Evolutionary conservation across 2,329 filamentous ascomycete genomes (phyloP), one percentile per base, ranked within the genome.

Genomic region (Amylocarpus encephaloides): DNA sequence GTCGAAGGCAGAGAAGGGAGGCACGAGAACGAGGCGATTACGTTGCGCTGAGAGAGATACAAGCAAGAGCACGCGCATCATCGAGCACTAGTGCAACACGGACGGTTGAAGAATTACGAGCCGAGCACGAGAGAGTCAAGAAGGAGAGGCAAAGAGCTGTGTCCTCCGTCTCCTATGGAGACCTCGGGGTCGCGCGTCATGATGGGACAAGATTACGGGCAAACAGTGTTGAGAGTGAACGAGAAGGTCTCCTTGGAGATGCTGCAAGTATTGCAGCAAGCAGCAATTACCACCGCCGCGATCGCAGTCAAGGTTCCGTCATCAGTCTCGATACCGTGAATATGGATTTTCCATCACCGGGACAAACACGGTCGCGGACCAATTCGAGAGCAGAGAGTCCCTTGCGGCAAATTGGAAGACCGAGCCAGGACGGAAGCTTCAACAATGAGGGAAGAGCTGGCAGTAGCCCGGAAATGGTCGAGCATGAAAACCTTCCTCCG

Each of bases 161-260:
- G 3, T 87, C 85, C 40, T 84, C 82, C 49, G 88, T 93, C 15
- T 82, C 82, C 39, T 93, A 93, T 60, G 85, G 78, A 9, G 85
- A 88, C 38, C 67, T 93, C 4, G 88, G 88, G 32, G 78, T 91
- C 12, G 86, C 85, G 0, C 75, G 85, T 40, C 86, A 87, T 60
- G 88, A 93, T 60, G 88, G 88, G 44, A 88, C 85, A 1, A 74
- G 88, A 41, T 69, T 93, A 26, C 77, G 88, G 29, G 85, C 84
- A 33, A 85, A 83, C 62, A 90, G 85, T 55, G 76, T 74, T 15
- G 86, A 90, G 58, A 88, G 83, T 60, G 86, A 92, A 63, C 73
- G 81, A 29, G 72, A 83, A 39, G 86, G 86, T 1, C 70, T 92
- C 7, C 73, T 92, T 11, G 86, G 84, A 32, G 83, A 85, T 56